Conservation (phyloP, 2,329 filamentous ascomycete species). For the Trematosphaeria pertusa region DNA sequence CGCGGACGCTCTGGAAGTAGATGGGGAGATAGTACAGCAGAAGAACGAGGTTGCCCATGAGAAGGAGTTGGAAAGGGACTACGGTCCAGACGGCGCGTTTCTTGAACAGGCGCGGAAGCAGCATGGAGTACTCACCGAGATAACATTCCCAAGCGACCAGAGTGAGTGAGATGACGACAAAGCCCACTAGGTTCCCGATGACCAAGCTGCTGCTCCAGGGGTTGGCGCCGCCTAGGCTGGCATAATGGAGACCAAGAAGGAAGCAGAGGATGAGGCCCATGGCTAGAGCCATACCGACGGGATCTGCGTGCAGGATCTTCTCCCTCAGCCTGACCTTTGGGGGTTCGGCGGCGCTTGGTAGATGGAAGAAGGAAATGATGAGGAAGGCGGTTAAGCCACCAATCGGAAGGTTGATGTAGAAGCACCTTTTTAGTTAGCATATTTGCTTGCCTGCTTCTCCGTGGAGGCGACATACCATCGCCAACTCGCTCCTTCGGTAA, state of each 20-base stretch:
- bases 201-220: slow-evolving; percentile 42
- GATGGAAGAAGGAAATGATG: slow-evolving; percentile 42
- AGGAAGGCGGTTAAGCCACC: slow-evolving; percentile 47
- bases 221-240: slow-evolving; percentile 35
- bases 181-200: slow-evolving; percentile 51
- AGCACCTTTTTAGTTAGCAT: too few species aligned
- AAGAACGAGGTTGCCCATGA: slow-evolving; percentile 45
- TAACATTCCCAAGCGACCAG: slow-evolving; percentile 48
- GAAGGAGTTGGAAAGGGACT: slow-evolving; percentile 47
- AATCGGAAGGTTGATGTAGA: slow-evolving; percentile 46
- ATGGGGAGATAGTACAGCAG: slow-evolving; percentile 56
- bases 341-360: slow-evolving; percentile 7
- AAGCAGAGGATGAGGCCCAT: slow-evolving; percentile 49
- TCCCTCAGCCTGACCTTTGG: slow-evolving; percentile 29
- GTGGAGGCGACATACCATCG: too few species aligned
- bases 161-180: slow-evolving; percentile 35
- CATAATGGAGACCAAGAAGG: slow-evolving; percentile 56
- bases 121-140: slow-evolving; percentile 49
- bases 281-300: slow-evolving; percentile 49
- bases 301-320: slow-evolving; percentile 54
- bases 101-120: slow-evolving; percentile 50
- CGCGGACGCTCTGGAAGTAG: slow-evolving; percentile 55
- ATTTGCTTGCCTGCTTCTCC: too few species aligned
- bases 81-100: slow-evolving; percentile 43
- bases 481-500: slow-evolving; percentile 41